Evolutionary conservation across 331 rosid genomes (phyloP), one percentile per base, ranked within the genome.

Genomic region (Pyrus hybrid): DNA sequence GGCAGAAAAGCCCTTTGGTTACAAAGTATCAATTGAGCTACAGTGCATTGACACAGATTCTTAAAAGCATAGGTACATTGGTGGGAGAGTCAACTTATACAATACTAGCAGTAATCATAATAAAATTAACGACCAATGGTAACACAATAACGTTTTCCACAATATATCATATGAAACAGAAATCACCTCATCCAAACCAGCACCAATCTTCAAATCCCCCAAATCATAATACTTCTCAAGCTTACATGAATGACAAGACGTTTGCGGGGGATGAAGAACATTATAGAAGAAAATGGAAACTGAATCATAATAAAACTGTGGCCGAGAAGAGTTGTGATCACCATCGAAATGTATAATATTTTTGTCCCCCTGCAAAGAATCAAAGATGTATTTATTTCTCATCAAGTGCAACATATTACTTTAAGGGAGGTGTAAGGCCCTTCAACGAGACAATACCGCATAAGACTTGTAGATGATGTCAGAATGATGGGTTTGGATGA

Each of bases 241-340:
- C 88, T 89, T 93, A 79, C 84, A 79, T 45, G 81, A 57, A 77
- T 82, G 85, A 82, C 81, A 86, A 77, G 85, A 81, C 70, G 87
- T 74, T 72, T 86, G 91, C n/a, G 96, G 99, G 72, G 99, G 99
- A 75, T 62, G 89, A 75, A 95, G 97, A 73, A 92, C 93, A 80
- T 90, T 95, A 84, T 85, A 92, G 85, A 95, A 95, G 88, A 95
- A 95, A 87, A 91, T 92, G 78, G 97, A 95, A 83, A 92, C 97
- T 51, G 99, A 92, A 80, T 95, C 99, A 78, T 92, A 92, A 78
- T 87, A 95, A 85, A 89, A 95, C 77, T 95, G 99, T 28, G 99
- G 99, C 63, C 99, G 90, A 69, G 96, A 89, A 41, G 99, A 89
- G 82, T 95, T 95, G 82, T 95, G 99, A 74, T 95, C 99, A 32